These are phyloP conservation scores for Leishmania braziliensis DNA, from an alignment of 208 protist species.

Conservation along the genomic window DNA sequence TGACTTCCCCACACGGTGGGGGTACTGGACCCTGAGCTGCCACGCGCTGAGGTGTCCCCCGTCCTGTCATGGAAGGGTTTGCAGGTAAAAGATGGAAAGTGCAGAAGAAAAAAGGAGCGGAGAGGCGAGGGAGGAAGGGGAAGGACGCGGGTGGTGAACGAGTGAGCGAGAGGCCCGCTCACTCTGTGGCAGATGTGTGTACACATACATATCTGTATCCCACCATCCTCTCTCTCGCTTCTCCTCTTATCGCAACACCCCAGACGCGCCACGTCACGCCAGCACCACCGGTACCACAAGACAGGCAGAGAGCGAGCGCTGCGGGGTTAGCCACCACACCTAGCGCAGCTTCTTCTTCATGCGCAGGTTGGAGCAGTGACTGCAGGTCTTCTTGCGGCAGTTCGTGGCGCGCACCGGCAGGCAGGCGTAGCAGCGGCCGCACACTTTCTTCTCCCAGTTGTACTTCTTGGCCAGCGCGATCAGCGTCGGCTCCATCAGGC, in stretches of 20 bases:
- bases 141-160: background rate
- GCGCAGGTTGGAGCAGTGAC: conserved; percentile 98
- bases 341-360: conserved; percentile 98
- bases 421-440: conserved; percentile 72
- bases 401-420: conserved; percentile 97
- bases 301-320: background rate
- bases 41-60: too few species aligned
- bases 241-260: background rate
- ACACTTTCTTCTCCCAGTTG: conserved; percentile 97
- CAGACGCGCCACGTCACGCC: background rate
- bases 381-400: conserved; percentile 99
- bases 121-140: background rate
- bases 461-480: conserved; percentile 96
- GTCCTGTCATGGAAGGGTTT: too few species aligned
- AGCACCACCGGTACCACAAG: background rate
- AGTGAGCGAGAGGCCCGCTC: background rate
- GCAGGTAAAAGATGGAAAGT: background rate
- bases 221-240: background rate
- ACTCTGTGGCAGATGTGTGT: background rate
- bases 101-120: background rate
- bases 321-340: background rate
- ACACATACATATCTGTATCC: background rate
- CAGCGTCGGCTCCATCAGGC: conserved; percentile 98
- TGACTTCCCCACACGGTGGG: too few species aligned
- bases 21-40: too few species aligned